Conservation (phyloP, 1,284 basidiomycete genomes). For the Ustilago nuda region DNA sequence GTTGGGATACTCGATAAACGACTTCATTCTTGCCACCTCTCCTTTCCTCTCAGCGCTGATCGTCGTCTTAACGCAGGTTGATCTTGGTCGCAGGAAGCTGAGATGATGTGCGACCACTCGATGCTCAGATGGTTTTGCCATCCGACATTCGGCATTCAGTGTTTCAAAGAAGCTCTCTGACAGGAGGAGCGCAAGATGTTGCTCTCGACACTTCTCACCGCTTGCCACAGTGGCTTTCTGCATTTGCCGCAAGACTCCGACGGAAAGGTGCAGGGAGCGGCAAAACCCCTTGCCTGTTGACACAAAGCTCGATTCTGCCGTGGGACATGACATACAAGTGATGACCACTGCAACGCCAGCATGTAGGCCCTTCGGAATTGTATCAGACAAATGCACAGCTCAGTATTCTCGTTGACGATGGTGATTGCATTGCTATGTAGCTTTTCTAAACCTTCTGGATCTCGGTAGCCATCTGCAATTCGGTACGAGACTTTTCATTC, state of each 20-base stretch:
- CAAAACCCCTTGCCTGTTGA: neutral
- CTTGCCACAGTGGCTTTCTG: neutral
- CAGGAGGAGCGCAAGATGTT: too few relatives aligned
- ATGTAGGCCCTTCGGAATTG: too few relatives aligned
- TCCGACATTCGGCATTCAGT: too few relatives aligned
- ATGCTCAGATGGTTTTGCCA: too few relatives aligned
- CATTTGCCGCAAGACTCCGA: neutral
- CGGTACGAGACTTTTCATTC: slow-evolving; percentile 26
- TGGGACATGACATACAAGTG: too few relatives aligned
- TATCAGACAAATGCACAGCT: neutral
- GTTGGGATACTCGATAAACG: slow-evolving; percentile 15
- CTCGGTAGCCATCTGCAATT: slow-evolving; percentile 28
- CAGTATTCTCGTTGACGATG: neutral
- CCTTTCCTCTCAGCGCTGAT: neutral
- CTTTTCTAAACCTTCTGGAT: slow-evolving; percentile 7
- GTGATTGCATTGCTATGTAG: neutral
- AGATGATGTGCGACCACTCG: too few relatives aligned
- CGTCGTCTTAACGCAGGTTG: neutral
- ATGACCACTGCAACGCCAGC: too few relatives aligned
- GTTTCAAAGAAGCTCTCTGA: too few relatives aligned
- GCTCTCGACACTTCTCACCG: neutral
- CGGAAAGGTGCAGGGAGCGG: neutral
- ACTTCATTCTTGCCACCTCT: slow-evolving; percentile 17
- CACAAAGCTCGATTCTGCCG: neutral
- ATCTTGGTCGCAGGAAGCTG: neutral